A percentile compares a stretch with the other conserved stretches of the same genome.
Evolutionary conservation across 164 flowering plant genomes (phyloP).

Genomic region (Euptelea pleiosperma): DNA sequence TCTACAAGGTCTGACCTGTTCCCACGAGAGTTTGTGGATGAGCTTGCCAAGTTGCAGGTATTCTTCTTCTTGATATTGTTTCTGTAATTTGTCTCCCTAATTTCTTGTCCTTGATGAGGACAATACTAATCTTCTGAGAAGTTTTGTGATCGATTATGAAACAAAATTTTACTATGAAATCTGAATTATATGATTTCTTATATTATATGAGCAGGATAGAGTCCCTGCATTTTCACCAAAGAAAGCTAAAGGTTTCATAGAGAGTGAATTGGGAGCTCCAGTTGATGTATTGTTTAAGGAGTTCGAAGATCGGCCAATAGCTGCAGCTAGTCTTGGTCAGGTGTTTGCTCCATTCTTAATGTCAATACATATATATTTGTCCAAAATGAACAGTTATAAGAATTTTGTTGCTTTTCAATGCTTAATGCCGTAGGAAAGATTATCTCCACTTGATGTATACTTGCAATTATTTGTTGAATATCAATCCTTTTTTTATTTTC

Average conservation of each 20-base stretch:
- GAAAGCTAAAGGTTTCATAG: constrained; percentile 70
- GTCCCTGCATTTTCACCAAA: constrained; percentile 89
- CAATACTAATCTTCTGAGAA: background rate
- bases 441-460: background rate
- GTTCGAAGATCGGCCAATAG: constrained; percentile 91
- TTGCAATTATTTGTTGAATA: background rate
- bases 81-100: background rate
- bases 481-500: no score
- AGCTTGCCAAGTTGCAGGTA: constrained; percentile 98
- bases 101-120: constrained; percentile 1
- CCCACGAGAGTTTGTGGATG: constrained; percentile 87
- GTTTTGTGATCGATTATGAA: background rate
- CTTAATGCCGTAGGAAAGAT: background rate
- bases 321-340: constrained; percentile 99
- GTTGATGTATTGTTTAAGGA: constrained; percentile 59
- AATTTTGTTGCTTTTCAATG: background rate
- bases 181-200: background rate
- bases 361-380: background rate
- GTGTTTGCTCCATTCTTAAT: constrained; percentile 41
- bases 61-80: background rate
- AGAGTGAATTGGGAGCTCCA: constrained; percentile 80
- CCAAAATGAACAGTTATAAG: background rate
- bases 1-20: constrained; percentile 95
- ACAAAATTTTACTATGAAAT: background rate
- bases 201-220: constrained; percentile 69